Conservation (phyloP, 164 flowering plant genomes). For the Vitis rotundifolia region DNA sequence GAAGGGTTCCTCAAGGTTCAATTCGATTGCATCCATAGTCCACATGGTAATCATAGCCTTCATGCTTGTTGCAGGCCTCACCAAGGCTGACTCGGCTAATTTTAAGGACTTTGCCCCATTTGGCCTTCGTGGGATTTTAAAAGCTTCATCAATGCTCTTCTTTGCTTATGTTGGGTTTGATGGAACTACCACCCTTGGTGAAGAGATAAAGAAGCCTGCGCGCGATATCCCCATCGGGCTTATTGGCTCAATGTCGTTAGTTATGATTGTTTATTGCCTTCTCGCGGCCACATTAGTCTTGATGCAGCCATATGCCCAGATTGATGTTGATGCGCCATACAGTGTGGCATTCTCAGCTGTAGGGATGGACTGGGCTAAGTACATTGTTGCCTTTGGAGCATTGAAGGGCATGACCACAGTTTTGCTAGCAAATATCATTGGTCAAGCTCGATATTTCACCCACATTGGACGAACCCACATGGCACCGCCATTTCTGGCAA, state of each 20-base stretch:
- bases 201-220: constrained; percentile 34
- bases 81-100: constrained; percentile 29
- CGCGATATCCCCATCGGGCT: constrained; percentile 41
- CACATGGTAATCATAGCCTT: constrained; percentile 27
- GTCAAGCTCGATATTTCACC: constrained; percentile 36
- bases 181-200: constrained; percentile 36
- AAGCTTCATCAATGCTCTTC: constrained; percentile 41
- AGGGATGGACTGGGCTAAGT: constrained; percentile 40
- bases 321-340: constrained; percentile 34
- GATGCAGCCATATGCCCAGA: constrained; percentile 24
- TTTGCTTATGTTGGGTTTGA: constrained; percentile 42
- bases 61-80: constrained; percentile 36
- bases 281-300: constrained; percentile 26
- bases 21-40: constrained; percentile 24
- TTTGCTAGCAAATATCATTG: constrained; percentile 22
- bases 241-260: constrained; percentile 31
- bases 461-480: constrained; percentile 39
- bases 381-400: constrained; percentile 36
- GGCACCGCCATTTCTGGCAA: constrained; percentile 34
- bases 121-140: constrained; percentile 33
- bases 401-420: constrained; percentile 42
- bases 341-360: constrained; percentile 25
- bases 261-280: constrained; percentile 19
- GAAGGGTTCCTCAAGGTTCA: constrained; percentile 41
- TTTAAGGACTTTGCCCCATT: constrained; percentile 26